A percentile compares a stretch with the other conserved stretches of the same genome.
Evolutionary conservation across 2,329 filamentous ascomycete genomes (phyloP).

Genomic region (Dothideomycetes sp.): DNA sequence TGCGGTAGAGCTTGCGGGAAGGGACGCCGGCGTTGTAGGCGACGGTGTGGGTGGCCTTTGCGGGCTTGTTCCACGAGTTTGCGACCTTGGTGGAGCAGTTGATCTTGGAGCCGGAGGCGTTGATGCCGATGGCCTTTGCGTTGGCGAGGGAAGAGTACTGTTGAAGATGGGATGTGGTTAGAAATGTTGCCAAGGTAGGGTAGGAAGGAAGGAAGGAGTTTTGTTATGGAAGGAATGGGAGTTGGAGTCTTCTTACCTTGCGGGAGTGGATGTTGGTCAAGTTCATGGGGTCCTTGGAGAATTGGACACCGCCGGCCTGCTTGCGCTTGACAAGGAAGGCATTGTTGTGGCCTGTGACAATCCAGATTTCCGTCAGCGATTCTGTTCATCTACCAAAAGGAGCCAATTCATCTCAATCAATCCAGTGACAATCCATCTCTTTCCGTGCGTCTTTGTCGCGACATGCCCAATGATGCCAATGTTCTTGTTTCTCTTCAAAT

Average conservation of each 20-base stretch:
- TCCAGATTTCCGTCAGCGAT: slow-evolving; percentile 11
- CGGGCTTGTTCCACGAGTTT: slow-evolving; percentile 63
- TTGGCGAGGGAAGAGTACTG: slow-evolving; percentile 90
- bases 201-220: not conserved
- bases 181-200: slow-evolving; percentile 2
- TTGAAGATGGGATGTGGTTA: slow-evolving; percentile 13
- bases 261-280: slow-evolving; percentile 81
- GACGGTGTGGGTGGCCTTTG: slow-evolving; percentile 53
- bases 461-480: too few relatives aligned
- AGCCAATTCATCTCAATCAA: too few relatives aligned
- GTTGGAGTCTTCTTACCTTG: slow-evolving; percentile 56
- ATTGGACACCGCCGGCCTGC: slow-evolving; percentile 67
- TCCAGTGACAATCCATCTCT: too few relatives aligned
- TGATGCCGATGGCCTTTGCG: slow-evolving; percentile 71
- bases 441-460: too few relatives aligned
- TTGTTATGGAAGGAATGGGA: slow-evolving; percentile 9
- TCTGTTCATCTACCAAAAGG: slow-evolving; percentile 1
- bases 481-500: too few relatives aligned
- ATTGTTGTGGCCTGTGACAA: slow-evolving; percentile 68
- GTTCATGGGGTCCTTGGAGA: slow-evolving; percentile 94
- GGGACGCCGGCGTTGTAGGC: slow-evolving; percentile 64
- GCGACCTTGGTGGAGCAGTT: slow-evolving; percentile 78
- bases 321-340: slow-evolving; percentile 87
- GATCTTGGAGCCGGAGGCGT: slow-evolving; percentile 59
- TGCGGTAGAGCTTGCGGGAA: slow-evolving; percentile 81